Percentiles rank a stretch among this genome's conserved stretches.
Evolutionary conservation across 495 filamentous ascomycete genomes (phyloP).

Genomic region (Aspergillus panamensis): DNA sequence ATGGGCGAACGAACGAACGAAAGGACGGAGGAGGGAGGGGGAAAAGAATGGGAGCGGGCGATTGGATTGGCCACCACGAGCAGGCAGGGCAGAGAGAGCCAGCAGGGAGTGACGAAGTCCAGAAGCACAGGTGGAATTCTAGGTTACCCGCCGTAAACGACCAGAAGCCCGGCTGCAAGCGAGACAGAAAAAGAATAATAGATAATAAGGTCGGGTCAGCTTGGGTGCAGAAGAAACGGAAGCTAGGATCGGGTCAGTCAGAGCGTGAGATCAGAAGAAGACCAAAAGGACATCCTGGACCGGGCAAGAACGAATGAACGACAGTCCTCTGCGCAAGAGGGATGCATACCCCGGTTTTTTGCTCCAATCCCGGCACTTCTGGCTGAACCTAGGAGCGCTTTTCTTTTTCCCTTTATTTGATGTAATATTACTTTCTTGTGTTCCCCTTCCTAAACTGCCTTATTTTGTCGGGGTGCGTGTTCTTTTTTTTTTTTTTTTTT

Average conservation of each 20-base stretch:
- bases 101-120: not conserved
- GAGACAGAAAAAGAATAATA: conserved; percentile 11
- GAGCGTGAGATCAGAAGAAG: conserved; percentile 19
- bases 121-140: conserved; percentile 19
- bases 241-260: conserved; percentile 22
- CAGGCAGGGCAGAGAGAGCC: not conserved
- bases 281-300: not conserved
- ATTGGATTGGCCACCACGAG: conserved; percentile 14
- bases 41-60: conserved; percentile 9
- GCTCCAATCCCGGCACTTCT: conserved; percentile 10
- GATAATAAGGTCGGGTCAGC: not conserved
- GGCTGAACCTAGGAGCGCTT: not conserved
- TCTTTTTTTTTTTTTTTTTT: conserved; percentile 11
- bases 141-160: conserved; percentile 31
- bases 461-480: conserved; percentile 1
- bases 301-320: conserved; percentile 11
- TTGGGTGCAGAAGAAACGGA: conserved; percentile 12
- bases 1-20: not conserved
- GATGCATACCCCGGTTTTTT: conserved; percentile 17
- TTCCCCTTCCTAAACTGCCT: not conserved
- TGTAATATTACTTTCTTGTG: not conserved
- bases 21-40: conserved; percentile 7
- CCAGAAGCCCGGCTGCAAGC: conserved; percentile 12
- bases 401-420: not conserved
- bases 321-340: conserved; percentile 6